A percentile compares a stretch with the other conserved stretches of the same genome.
These are phyloP conservation scores for Gamsiella multidivaricata DNA, from an alignment of 192 early-diverging fungal genomes.

Conservation along the genomic window DNA sequence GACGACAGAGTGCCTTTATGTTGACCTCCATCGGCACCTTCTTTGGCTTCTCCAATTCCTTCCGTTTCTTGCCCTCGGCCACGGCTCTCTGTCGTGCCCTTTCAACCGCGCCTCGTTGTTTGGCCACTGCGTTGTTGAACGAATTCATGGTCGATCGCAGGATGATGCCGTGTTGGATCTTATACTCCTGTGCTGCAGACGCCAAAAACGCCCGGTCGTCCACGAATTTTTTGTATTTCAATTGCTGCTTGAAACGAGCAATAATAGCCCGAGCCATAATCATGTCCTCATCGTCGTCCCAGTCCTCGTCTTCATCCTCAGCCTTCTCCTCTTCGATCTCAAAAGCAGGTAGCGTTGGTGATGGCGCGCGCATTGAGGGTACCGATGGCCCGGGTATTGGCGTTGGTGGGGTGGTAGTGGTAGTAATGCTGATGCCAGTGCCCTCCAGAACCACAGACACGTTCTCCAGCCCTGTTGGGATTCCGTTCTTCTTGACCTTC, in stretches of 20 bases:
- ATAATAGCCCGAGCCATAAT: neutral
- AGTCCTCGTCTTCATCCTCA: neutral
- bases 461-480: neutral
- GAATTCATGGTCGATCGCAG: too few relatives aligned
- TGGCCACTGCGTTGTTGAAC: too few relatives aligned
- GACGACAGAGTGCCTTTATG: too few relatives aligned
- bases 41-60: neutral
- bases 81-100: neutral
- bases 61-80: neutral
- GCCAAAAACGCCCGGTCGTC: too few relatives aligned
- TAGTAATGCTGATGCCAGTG: neutral
- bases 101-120: too few relatives aligned
- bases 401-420: neutral
- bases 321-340: neutral
- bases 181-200: too few relatives aligned
- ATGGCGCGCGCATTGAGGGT: too few relatives aligned
- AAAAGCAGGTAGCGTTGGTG: neutral
- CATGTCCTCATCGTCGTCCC: neutral
- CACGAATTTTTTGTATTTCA: too few relatives aligned
- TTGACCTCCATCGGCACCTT: neutral
- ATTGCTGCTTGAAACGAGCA: too few relatives aligned
- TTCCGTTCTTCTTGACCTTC: conserved; percentile 8
- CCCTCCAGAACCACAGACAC: neutral
- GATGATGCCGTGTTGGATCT: too few relatives aligned
- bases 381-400: too few relatives aligned